Evolutionary conservation across 2,329 filamentous ascomycete species (phyloP).

Genomic region (Dothideomycetidae sp.): DNA sequence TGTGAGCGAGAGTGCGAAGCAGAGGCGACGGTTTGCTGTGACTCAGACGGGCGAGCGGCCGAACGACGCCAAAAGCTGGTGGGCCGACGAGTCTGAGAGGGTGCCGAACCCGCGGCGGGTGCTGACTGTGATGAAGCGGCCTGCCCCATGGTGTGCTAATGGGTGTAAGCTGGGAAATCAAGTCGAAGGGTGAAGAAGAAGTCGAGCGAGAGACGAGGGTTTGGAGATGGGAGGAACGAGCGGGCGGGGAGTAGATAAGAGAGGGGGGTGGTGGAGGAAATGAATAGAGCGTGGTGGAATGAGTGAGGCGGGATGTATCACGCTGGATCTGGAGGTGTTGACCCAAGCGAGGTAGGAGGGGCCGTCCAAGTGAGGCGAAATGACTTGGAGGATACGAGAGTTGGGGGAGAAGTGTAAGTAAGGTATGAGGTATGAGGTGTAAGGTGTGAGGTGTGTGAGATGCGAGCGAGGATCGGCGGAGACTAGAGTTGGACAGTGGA

Average conservation of each 20-base stretch:
- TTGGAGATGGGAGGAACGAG: neutral
- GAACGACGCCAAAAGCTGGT: conserved; percentile 11
- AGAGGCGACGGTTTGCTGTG: conserved; percentile 4
- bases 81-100: conserved; percentile 4
- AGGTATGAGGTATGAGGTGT: neutral
- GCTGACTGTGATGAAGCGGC: conserved; percentile 15
- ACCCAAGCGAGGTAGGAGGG: too few species aligned
- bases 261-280: too few species aligned
- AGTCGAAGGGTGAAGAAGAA: conserved; percentile 12
- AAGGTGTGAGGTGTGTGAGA: neutral
- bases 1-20: conserved; percentile 1
- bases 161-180: conserved; percentile 6
- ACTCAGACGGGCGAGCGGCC: conserved; percentile 4
- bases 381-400: conserved; percentile 11
- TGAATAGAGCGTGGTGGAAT: too few species aligned
- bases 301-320: neutral
- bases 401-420: too few species aligned
- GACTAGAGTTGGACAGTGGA: too few species aligned
- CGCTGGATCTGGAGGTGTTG: too few species aligned
- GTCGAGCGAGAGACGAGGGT: neutral
- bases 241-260: conserved; percentile 11
- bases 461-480: neutral
- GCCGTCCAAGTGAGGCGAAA: neutral
- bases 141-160: conserved; percentile 22
- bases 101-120: conserved; percentile 4